Conservation (phyloP, 2,329 filamentous ascomycete genomes). For the Stemphylium lycopersici region DNA sequence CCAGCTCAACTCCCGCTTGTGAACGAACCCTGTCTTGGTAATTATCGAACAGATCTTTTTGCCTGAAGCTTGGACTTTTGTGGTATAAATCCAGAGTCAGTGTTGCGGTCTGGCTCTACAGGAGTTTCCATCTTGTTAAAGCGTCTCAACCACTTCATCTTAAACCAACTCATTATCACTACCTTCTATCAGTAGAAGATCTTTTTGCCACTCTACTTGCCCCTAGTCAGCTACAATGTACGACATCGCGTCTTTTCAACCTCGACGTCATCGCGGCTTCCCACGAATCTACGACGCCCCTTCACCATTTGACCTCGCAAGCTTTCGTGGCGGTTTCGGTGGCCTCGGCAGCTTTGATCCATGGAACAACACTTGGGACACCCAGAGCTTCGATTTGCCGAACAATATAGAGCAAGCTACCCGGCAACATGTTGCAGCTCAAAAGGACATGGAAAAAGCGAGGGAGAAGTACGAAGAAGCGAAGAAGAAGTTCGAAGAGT, state of each 20-base stretch:
- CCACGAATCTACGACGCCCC: not conserved
- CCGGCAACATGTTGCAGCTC: slow-evolving; percentile 20
- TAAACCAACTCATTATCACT: too few species aligned
- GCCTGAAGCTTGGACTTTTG: not conserved
- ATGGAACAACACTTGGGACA: not conserved
- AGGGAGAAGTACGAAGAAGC: slow-evolving; percentile 22
- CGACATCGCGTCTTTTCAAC: not conserved
- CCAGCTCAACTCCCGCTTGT: slow-evolving; percentile 6
- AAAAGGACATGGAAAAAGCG: slow-evolving; percentile 17
- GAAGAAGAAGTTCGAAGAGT: slow-evolving; percentile 25
- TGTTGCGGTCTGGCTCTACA: not conserved
- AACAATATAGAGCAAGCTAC: slow-evolving; percentile 23
- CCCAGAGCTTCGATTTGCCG: not conserved
- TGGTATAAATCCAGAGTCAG: not conserved
- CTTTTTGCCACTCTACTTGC: not conserved
- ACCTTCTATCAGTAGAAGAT: not conserved
- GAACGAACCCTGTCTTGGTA: not conserved
- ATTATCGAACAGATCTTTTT: not conserved
- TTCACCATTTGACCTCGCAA: not conserved
- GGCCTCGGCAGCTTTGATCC: not conserved
- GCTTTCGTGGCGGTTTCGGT: not conserved
- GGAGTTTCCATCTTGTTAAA: not conserved
- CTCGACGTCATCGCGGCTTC: not conserved
- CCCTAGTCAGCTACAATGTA: slow-evolving; percentile 6
- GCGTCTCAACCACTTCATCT: not conserved